Conservation (phyloP, 148 eudicot species). For the Selenicereus undatus region DNA sequence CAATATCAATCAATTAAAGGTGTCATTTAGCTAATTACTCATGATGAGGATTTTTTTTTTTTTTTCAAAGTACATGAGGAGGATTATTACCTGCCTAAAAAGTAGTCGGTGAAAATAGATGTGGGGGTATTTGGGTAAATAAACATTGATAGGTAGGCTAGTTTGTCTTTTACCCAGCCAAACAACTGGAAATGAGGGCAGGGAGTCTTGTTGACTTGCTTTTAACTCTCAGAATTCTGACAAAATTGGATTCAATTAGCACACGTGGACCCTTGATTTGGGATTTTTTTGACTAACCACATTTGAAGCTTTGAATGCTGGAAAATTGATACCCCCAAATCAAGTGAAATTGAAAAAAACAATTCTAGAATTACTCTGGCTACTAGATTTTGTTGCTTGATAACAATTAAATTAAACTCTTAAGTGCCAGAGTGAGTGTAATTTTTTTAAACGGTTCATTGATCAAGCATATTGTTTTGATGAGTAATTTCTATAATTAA, state of each 20-base stretch:
- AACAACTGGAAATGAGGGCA: constrained; percentile 8
- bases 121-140: not conserved
- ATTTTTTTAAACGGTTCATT: too few species aligned
- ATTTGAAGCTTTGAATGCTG: not conserved
- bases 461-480: too few species aligned
- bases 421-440: too few species aligned
- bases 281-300: not conserved
- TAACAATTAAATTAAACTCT: too few species aligned
- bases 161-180: constrained; percentile 1
- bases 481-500: too few species aligned
- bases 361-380: not conserved
- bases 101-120: too few species aligned
- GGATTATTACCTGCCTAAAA: too few species aligned
- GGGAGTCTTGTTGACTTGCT: not conserved
- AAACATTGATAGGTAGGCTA: not conserved
- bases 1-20: too few species aligned
- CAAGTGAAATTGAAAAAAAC: too few species aligned
- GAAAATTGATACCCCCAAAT: not conserved
- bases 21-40: too few species aligned
- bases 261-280: not conserved
- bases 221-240: constrained; percentile 8
- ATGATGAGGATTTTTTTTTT: too few species aligned
- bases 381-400: not conserved
- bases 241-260: not conserved
- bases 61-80: too few species aligned